Base-by-base conservation (phyloP, 2,329 filamentous ascomycete genomes). In the Nemania diffusa region DNA sequence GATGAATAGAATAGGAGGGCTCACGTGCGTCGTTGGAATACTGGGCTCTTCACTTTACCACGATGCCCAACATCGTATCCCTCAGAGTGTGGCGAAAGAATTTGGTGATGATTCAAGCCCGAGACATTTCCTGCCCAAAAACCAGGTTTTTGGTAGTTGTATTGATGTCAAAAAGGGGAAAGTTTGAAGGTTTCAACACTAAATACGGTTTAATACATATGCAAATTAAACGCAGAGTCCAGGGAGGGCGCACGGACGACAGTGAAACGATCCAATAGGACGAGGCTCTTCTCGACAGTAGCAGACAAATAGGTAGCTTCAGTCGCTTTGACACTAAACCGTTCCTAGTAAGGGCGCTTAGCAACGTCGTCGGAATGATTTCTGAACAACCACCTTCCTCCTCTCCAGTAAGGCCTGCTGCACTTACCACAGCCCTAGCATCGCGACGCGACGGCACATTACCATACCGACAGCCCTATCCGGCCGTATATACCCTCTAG, bases 291-390 rank as follows among this genome's bases (percentile, higher is more conserved):
- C 42, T 6, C 32, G 44, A 15, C 48, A 20, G n/a, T n/a, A n/a
- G n/a, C n/a, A 37, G 40, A 40, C 37, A 59, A 57, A n/a, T n/a
- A n/a, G n/a, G n/a, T 57, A 52, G 55, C 51, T 34, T 20, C 46
- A 15, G 52, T 20, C 15, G 24, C 46, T 57, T 29, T 32, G 20
- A 55, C 67, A 59, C 71, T 72, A 72, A 50, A 42, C 71, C 61
- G 1, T 26, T 70, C 67, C 15, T 37, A 62, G 71, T 69, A 68
- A 71, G 50, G 56, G 69, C 63, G 65, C 59, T 68, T 68, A 69
- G 67, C 64, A 51, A 68, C 57, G 60, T 70, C 66, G 62, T 69
- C 66, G 64, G 64, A 66, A 65, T 68, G 68, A 70, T 65, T 71
- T 70, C 70, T 72, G 69, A 67, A 64, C 67, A 70, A 65, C 70